Conservation (phyloP, 1,284 basidiomycete genomes). For the Trichosporon coremiiforme region DNA sequence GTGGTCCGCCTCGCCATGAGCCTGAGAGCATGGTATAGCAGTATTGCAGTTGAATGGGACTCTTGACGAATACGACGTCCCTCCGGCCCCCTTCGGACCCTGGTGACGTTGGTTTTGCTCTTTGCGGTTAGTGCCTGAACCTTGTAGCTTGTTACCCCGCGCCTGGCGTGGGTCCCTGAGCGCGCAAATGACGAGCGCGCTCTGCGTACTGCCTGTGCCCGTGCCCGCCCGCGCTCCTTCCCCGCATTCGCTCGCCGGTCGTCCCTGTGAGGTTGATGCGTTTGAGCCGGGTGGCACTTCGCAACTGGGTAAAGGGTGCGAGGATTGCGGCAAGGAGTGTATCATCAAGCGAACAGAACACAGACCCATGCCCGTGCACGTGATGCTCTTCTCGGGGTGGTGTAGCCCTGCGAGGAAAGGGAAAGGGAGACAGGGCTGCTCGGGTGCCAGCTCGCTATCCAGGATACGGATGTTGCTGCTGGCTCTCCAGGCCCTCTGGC, state of each 20-base stretch:
- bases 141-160: background rate
- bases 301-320: too few relatives aligned
- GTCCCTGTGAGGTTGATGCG: too few relatives aligned
- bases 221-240: too few relatives aligned
- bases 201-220: too few relatives aligned
- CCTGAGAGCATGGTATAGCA: background rate
- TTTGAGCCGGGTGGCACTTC: too few relatives aligned
- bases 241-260: too few relatives aligned
- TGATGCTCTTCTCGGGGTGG: background rate
- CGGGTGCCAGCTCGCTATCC: slow-evolving; percentile 8
- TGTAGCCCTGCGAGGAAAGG: background rate
- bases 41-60: slow-evolving; percentile 11
- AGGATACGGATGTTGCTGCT: background rate
- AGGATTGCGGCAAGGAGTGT: too few relatives aligned
- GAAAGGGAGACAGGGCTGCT: background rate
- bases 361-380: background rate
- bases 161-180: background rate
- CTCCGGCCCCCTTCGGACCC: background rate
- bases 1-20: background rate
- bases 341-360: background rate
- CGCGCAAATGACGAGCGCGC: too few relatives aligned
- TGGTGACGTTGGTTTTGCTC: slow-evolving; percentile 18
- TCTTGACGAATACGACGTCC: background rate
- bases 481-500: background rate
- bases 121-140: slow-evolving; percentile 18